Evolutionary conservation across 768 basidiomycete species (phyloP).

Genomic region (Sarcomyxa edulis): DNA sequence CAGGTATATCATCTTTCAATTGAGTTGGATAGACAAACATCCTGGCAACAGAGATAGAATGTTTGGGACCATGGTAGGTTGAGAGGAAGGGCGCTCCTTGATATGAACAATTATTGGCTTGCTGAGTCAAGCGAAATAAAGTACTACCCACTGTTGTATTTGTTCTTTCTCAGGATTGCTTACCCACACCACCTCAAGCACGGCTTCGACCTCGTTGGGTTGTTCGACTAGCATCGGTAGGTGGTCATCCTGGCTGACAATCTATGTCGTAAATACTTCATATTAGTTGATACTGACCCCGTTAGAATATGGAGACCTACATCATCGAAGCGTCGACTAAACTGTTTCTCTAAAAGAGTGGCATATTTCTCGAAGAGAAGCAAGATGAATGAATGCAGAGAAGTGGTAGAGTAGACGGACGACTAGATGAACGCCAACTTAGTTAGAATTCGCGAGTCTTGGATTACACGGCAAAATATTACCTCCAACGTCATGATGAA

Average conservation of each 20-base stretch:
- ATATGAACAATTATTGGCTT: conserved; percentile 8
- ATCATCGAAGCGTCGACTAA: conserved; percentile 73
- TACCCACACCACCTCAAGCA: conserved; percentile 84
- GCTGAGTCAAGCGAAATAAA: neutral
- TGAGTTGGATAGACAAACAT: conserved; percentile 40
- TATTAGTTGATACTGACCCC: neutral
- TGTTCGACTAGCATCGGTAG: conserved; percentile 76
- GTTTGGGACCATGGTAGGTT: conserved; percentile 92
- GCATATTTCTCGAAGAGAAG: conserved; percentile 89
- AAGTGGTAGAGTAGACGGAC: conserved; percentile 80
- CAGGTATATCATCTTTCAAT: neutral
- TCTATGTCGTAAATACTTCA: conserved; percentile 36
- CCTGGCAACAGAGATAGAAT: conserved; percentile 92
- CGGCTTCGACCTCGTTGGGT: conserved; percentile 57
- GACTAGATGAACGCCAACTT: conserved; percentile 40
- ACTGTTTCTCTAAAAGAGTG: conserved; percentile 73
- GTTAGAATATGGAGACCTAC: conserved; percentile 39
- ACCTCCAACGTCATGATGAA: conserved; percentile 95
- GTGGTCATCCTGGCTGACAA: conserved; percentile 82
- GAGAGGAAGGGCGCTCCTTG: conserved; percentile 59
- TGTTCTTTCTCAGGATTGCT: conserved; percentile 57
- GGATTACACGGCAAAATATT: conserved; percentile 8
- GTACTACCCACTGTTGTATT: conserved; percentile 43
- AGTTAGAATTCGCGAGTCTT: neutral
- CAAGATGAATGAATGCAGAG: conserved; percentile 80